Evolutionary conservation across 2,329 filamentous ascomycete genomes (phyloP), one percentile per base, ranked within the genome.

Genomic region (Plenodomus tracheiphilus): DNA sequence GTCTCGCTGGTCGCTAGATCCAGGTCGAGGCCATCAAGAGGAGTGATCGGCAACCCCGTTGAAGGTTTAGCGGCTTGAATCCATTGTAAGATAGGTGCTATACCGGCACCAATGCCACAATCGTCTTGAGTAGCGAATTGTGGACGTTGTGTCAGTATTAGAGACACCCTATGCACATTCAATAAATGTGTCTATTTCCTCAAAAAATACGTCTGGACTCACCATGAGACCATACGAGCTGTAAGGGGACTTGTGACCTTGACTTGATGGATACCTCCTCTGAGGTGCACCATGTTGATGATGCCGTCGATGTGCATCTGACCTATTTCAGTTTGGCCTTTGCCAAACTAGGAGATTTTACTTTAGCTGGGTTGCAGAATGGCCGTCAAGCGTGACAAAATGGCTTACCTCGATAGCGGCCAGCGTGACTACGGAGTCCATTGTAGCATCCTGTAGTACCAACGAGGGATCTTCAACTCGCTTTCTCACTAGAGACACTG

Each of bases 361-460:
- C 13, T 40, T 40, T 19, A 50, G 37, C 10, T 36, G 15, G 22
- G 11, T 15, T 4, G 15, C 28, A 16, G 18, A 16, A 8, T 15
- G 16, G 7, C 20, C 17, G 18, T 30, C 7, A 47, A 38, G 5
- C 13, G 20, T 20, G 43, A 41, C 5, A 18, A 8, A 7, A 72
- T 32, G 6, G 22, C 35, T 39, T 72, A 83, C 81, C 61, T 84
- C 81, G 39, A 84, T 84, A 1, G 81, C 77, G 9, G 81, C 81
- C 49, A 84, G 58, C 0, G 81, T 84, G 36, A 84, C 76, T 7
- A 84, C 79, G 0, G 81, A 78, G 50, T 84, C 78, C 65, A 84
- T 73, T 0, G 82, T 85, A 17, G 74, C 79, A 44, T 83, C 80
- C 47, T 81, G 77, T 2, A 80, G 63, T 0, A 81, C 81, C 2